These are phyloP conservation scores for Sclerotinia spermophila DNA, from an alignment of 2,329 filamentous ascomycete genomes.

Conservation along the genomic window DNA sequence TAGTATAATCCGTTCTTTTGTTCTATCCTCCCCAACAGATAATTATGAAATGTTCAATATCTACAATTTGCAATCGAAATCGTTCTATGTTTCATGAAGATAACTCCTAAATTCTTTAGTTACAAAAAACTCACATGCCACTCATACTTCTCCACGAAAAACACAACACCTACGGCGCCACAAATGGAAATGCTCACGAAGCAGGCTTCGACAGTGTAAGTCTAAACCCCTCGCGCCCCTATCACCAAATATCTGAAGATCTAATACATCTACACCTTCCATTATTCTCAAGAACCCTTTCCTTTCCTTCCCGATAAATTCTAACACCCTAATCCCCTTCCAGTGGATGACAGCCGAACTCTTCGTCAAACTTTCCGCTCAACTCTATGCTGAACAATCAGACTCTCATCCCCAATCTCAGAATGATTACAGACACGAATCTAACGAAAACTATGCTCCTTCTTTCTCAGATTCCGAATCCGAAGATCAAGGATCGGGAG, in stretches of 20 bases:
- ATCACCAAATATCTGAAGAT: too few relatives aligned
- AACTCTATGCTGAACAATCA: slow-evolving; percentile 25
- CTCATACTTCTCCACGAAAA: slow-evolving; percentile 40
- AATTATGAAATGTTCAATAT: background rate
- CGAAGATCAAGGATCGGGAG: slow-evolving; percentile 16
- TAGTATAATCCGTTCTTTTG: background rate
- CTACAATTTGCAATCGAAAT: background rate
- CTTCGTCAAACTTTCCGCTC: slow-evolving; percentile 38
- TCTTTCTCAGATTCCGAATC: background rate
- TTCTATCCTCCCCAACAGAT: background rate
- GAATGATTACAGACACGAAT: slow-evolving; percentile 1
- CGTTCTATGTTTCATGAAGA: background rate
- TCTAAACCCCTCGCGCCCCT: background rate
- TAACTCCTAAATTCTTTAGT: slow-evolving; percentile 7
- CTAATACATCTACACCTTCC: too few relatives aligned
- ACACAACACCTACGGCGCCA: slow-evolving; percentile 34
- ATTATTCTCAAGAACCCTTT: background rate
- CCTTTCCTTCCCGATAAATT: background rate
- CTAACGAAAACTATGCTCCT: slow-evolving; percentile 8
- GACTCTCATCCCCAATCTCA: background rate
- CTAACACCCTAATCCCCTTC: slow-evolving; percentile 26
- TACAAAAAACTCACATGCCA: slow-evolving; percentile 43
- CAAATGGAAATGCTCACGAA: slow-evolving; percentile 44
- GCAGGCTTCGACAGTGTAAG: slow-evolving; percentile 56
- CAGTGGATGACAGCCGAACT: slow-evolving; percentile 44